Evolutionary conservation across 2,329 filamentous ascomycete species (phyloP).

Genomic region (Scedosporium dehoogii): DNA sequence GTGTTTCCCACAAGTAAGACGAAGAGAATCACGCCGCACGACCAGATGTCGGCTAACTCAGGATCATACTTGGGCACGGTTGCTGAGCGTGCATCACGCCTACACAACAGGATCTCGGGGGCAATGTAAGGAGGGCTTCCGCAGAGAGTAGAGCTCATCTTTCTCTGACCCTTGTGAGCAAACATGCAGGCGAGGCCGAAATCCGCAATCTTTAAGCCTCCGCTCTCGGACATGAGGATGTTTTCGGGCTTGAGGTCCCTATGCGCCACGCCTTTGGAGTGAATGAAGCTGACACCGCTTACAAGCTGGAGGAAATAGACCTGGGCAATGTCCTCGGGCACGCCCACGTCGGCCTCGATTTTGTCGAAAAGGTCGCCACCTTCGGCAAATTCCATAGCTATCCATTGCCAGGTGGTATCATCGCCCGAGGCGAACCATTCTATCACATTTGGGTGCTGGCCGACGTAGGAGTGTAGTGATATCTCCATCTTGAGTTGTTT

Average conservation of each 20-base stretch:
- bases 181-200: slow-evolving; percentile 95
- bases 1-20: slow-evolving; percentile 93
- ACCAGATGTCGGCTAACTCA: slow-evolving; percentile 89
- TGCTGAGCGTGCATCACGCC: slow-evolving; percentile 32
- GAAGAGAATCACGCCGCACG: slow-evolving; percentile 94
- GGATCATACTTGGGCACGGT: slow-evolving; percentile 54
- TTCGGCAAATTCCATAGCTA: slow-evolving; percentile 94
- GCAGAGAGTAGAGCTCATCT: slow-evolving; percentile 80
- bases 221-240: slow-evolving; percentile 74
- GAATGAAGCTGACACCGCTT: slow-evolving; percentile 86
- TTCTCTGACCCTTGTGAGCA: slow-evolving; percentile 73
- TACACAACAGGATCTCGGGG: slow-evolving; percentile 67
- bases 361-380: slow-evolving; percentile 98
- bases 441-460: slow-evolving; percentile 87
- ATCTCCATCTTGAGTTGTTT: slow-evolving; percentile 92
- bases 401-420: slow-evolving; percentile 85
- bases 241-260: slow-evolving; percentile 92
- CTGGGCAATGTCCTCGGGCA: slow-evolving; percentile 90
- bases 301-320: slow-evolving; percentile 92
- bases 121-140: slow-evolving; percentile 96
- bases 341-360: slow-evolving; percentile 93
- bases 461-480: slow-evolving; percentile 78
- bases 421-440: slow-evolving; percentile 84
- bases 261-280: slow-evolving; percentile 90
- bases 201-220: slow-evolving; percentile 88